A percentile compares a stretch with the other conserved stretches of the same genome.
phyloP scores from a whole-genome alignment of 108 stramenopile genomes.

The Cyclotella distinguenda region DNA sequence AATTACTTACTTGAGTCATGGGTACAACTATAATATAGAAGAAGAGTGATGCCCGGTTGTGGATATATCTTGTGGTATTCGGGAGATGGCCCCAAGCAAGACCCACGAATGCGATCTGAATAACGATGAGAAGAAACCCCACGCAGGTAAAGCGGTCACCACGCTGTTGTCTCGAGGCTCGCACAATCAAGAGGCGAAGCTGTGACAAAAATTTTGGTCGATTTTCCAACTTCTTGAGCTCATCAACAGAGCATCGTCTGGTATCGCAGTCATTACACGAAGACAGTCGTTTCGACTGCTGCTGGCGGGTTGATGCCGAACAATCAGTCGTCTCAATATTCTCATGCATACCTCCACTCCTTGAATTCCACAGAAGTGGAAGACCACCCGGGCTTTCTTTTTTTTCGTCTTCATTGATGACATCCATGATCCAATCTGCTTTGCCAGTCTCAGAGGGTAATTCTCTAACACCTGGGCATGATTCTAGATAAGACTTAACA shows the following conservation, averaged over 20 bases:
- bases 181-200: constrained; percentile 47
- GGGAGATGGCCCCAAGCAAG: constrained; percentile 70
- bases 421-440: constrained; percentile 87
- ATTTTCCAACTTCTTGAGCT: constrained; percentile 56
- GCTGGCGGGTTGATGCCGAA: not conserved
- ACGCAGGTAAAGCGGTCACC: constrained; percentile 64
- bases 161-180: constrained; percentile 68
- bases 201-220: constrained; percentile 53
- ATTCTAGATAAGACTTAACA: constrained; percentile 60
- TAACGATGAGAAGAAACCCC: constrained; percentile 44
- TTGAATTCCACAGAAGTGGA: constrained; percentile 9
- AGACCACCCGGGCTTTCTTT: constrained; percentile 10
- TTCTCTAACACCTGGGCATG: constrained; percentile 36
- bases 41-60: constrained; percentile 64
- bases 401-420: constrained; percentile 58
- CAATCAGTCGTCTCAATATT: no score
- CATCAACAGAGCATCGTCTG: constrained; percentile 46
- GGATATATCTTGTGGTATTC: constrained; percentile 56
- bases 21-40: constrained; percentile 83
- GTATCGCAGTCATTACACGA: constrained; percentile 3
- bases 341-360: constrained; percentile 18
- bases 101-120: constrained; percentile 56
- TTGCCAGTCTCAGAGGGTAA: constrained; percentile 71
- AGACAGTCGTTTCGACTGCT: not conserved
- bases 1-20: constrained; percentile 52